Conservation (phyloP, 2,329 filamentous ascomycete genomes). For the Hymenoscyphus albidus region DNA sequence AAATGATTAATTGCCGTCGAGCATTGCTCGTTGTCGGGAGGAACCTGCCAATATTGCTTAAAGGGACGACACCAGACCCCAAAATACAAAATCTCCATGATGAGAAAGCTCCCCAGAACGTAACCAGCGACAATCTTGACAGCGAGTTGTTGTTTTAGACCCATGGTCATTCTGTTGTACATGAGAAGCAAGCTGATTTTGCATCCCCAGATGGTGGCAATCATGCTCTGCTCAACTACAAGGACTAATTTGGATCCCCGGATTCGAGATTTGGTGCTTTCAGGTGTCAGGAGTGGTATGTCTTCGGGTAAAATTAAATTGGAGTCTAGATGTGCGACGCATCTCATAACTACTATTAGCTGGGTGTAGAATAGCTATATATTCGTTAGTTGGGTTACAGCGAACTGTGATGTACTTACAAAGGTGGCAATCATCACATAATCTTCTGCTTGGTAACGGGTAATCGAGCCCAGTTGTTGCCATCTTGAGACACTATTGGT, state of each 20-base stretch:
- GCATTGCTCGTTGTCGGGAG: constrained; percentile 51
- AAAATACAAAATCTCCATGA: constrained; percentile 49
- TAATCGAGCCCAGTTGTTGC: constrained; percentile 42
- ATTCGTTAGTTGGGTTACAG: background rate
- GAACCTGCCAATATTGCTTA: constrained; percentile 54
- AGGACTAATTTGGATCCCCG: constrained; percentile 59
- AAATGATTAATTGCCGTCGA: constrained; percentile 54
- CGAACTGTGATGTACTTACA: constrained; percentile 35
- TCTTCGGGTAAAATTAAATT: constrained; percentile 55
- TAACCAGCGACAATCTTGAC: constrained; percentile 50
- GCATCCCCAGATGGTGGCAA: constrained; percentile 53
- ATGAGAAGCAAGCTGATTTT: constrained; percentile 56
- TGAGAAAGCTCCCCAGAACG: constrained; percentile 44
- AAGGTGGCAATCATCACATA: constrained; percentile 52
- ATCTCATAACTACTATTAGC: constrained; percentile 52
- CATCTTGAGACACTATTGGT: constrained; percentile 38
- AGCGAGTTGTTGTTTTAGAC: constrained; percentile 43
- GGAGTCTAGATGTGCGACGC: constrained; percentile 51
- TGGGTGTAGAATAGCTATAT: constrained; percentile 47
- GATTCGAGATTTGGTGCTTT: constrained; percentile 28
- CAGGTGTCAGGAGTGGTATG: constrained; percentile 42
- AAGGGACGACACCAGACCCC: constrained; percentile 55
- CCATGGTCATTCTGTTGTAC: constrained; percentile 53
- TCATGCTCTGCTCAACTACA: constrained; percentile 59
- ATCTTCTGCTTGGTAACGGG: constrained; percentile 52